Base-by-base conservation (phyloP, 768 basidiomycete species). In the Mycena sanguinolenta region DNA sequence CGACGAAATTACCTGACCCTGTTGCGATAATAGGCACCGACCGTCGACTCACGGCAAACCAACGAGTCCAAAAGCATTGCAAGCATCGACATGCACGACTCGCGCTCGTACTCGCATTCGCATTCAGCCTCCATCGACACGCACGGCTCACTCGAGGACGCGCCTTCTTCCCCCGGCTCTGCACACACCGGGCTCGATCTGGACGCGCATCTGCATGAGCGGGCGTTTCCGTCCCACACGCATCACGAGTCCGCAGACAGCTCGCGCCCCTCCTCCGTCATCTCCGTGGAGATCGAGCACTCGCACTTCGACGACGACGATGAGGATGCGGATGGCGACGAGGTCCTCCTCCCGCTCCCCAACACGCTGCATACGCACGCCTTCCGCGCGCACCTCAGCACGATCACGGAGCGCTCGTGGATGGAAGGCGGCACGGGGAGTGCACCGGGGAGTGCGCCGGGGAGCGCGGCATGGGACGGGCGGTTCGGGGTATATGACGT, bases 391-490 rank as follows among this genome's bases (percentile, higher is more conserved):
- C 72, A 70, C 39, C 60, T 73, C 13, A 54, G 49, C 55, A 73
- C 72, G 13, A 73, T 73, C 61, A 63, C 72, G n/a, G 72, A 73
- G 59, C 62, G 71, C 14, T 64, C 57, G n/a, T 53, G 49, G 23
- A 27, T 3, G 17, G 38, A 21, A 13, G 39, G n/a, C 12, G 44
- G 44, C 21, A 46, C 19, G 34, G 55, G 55, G 34, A 57, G 34
- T n/a, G 65, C 63, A 52, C 46, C 65, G 23, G 70, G 60, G 50
- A 67, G 65, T 46, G 57, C 65, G 32, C 42, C 28, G 46, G 53
- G 32, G 63, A 67, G 68, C n/a, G 59, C 59, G 44, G 59, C 44
- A 21, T 60, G 59, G 61, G 63, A 42, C 27, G 38, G 27, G 53
- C 12, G 64, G 64, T 58, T 42, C 32, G 42, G 17, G 7, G 32